Evolutionary conservation across 192 early-diverging fungal genomes (phyloP), one percentile per base, ranked within the genome.

Genomic region (Borealophlyctis nickersoniae): DNA sequence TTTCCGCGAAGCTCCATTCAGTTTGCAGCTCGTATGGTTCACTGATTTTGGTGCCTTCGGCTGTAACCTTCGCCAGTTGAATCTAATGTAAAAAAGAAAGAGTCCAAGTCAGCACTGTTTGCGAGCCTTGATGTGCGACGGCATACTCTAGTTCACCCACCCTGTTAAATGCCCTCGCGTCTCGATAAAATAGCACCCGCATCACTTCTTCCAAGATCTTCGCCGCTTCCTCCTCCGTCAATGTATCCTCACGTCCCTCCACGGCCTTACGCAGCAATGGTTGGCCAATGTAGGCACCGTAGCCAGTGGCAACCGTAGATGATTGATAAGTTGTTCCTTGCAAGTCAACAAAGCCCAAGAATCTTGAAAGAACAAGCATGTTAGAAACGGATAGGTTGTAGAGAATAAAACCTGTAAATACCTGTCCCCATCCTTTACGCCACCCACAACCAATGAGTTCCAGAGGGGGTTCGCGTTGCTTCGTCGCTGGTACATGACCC

Each of bases 401-500:
- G n/a, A 2, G 36, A 7, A 39, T 5, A 19, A 5, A 19, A 68
- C 66, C 53, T 55, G 61, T 36, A 26, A 69, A 55, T 78, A 91
- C 85, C 72, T 68, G 64, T 95, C 84, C 36, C 87, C 86, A 53
- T 90, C 81, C 49, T 91, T 74, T 36, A 90, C 61, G 27, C 96
- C 96, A 30, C 87, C 96, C 65, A 99, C 86, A 24, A 99, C 85
- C 58, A 92, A 83, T 33, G 88, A 84, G 81, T 99, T 99, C 96
- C 93, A 99, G 49, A 99, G 81, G 45, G 95, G 95, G 75, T 99
- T 86, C 54, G 90, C 73, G 70, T 94, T 88, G 71, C 81, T 89
- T 58, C 95, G 85, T 65, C 94, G 79, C 69, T 81, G 77, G 78
- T 99, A 97, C 92, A 97, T 92, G 66, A 97, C 81, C 45, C 90